Evolutionary conservation across 2,329 filamentous ascomycete species (phyloP).

Genomic region (Plectosphaerella sp.): DNA sequence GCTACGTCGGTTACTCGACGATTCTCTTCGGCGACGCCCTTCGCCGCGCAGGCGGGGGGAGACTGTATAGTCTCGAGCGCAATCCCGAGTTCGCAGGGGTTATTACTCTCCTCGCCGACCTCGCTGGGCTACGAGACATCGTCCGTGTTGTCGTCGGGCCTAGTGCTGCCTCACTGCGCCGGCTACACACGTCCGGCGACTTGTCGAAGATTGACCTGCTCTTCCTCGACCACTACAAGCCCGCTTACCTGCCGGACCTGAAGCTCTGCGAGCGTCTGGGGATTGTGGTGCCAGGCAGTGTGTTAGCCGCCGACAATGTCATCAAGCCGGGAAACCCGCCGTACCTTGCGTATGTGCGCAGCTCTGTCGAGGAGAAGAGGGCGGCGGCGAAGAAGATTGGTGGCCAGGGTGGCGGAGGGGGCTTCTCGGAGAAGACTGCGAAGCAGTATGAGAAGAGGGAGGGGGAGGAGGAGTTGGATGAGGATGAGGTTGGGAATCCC

Average conservation of each 20-base stretch:
- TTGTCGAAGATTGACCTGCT: slow-evolving; percentile 63
- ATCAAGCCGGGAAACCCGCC: slow-evolving; percentile 67
- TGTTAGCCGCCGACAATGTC: slow-evolving; percentile 66
- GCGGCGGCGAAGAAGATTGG: slow-evolving; percentile 26
- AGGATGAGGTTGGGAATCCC: slow-evolving; percentile 49
- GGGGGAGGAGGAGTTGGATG: slow-evolving; percentile 31
- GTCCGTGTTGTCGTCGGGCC: slow-evolving; percentile 68
- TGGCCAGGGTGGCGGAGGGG: slow-evolving; percentile 18
- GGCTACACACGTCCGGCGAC: slow-evolving; percentile 48
- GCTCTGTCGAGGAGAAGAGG: slow-evolving; percentile 58
- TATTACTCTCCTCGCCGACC: slow-evolving; percentile 62
- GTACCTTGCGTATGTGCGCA: slow-evolving; percentile 67
- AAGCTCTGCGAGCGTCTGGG: slow-evolving; percentile 71
- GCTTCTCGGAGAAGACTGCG: slow-evolving; percentile 36
- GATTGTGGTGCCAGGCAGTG: slow-evolving; percentile 57
- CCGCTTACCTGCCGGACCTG: slow-evolving; percentile 67
- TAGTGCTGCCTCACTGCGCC: slow-evolving; percentile 60
- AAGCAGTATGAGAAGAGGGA: slow-evolving; percentile 54
- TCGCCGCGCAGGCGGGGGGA: slow-evolving; percentile 56
- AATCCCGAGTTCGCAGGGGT: slow-evolving; percentile 72
- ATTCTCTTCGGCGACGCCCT: slow-evolving; percentile 69
- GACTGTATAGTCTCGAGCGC: slow-evolving; percentile 68
- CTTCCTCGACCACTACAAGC: slow-evolving; percentile 80
- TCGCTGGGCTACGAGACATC: slow-evolving; percentile 67
- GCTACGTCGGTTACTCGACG: slow-evolving; percentile 78